A percentile compares a stretch with the other conserved stretches of the same genome.
Evolutionary conservation across 306 rosid genomes (phyloP).

Genomic region (Cercis canadensis): DNA sequence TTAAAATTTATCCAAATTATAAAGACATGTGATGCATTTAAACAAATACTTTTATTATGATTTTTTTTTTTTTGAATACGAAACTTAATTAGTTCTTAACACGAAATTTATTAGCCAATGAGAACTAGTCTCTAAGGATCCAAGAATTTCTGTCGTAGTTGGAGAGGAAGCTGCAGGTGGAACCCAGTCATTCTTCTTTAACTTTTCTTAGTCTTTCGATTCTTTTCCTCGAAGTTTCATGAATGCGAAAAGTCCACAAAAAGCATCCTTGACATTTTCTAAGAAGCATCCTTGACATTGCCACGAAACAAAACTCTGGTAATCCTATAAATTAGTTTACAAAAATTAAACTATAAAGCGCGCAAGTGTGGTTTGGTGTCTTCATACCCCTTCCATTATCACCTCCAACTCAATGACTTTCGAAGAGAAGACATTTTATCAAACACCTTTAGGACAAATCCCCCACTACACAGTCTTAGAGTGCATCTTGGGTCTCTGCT

Average conservation of each 20-base stretch:
- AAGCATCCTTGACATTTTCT: conserved; percentile 30
- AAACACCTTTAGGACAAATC: conserved; percentile 4
- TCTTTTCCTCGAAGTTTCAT: conserved; percentile 12
- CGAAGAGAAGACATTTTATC: conserved; percentile 2
- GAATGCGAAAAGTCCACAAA: conserved; percentile 5
- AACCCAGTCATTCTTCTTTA: too few species aligned
- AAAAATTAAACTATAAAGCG: neutral
- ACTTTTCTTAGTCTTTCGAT: too few species aligned
- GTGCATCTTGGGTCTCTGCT: conserved; percentile 34
- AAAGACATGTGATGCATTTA: too few species aligned
- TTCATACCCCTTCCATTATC: neutral
- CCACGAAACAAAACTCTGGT: conserved; percentile 4
- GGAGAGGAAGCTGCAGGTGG: too few species aligned
- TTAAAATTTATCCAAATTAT: too few species aligned
- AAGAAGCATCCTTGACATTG: conserved; percentile 25
- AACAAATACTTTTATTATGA: too few species aligned
- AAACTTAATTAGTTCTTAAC: too few species aligned
- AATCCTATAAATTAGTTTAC: neutral
- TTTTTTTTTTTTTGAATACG: too few species aligned
- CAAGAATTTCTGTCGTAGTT: too few species aligned
- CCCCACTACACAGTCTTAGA: conserved; percentile 28
- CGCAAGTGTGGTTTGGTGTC: neutral
- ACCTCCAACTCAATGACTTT: conserved; percentile 35
- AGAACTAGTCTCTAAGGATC: too few species aligned
- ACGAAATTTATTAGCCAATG: too few species aligned